Evolutionary conservation across 495 filamentous ascomycete genomes (phyloP), one percentile per base, ranked within the genome.

Genomic region (Oidiodendron maius): DNA sequence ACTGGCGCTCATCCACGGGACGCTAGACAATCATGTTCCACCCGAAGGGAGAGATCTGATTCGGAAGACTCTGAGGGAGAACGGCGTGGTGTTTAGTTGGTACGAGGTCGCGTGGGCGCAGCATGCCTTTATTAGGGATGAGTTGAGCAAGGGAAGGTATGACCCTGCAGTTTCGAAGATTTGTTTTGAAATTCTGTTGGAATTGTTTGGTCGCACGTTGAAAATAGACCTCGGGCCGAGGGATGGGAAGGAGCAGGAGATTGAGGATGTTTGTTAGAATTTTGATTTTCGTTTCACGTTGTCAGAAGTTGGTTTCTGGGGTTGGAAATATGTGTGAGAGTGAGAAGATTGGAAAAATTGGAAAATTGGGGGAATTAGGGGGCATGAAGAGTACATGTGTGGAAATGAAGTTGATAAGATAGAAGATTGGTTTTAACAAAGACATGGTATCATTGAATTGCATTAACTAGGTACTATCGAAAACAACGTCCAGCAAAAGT

Each of bases 101-200:
- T 91, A 95, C 65, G 91, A 97, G 63, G 76, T 84, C 49, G 86
- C 91, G 15, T 89, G 88, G 79, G 88, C 91, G 17, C 91, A 97
- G 62, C 91, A 82, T 71, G 89, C 90, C 0, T 97, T 97, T 58
- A 95, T 97, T 60, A 79, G 91, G n/a, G 91, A 96, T 60, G 91
- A 97, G 67, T 71, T 91, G 38, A 89, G 83, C 60, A 97, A 96
- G 69, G 90, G 90, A 4, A 77, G 91, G 11, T 97, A 95, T 56
- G 91, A 97, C 56, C 88, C 91, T 0, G 86, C 83, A 2, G 78
- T 97, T 45, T 81, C 80, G 10, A 89, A 87, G 61, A 76, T 87
- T n/a, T 95, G 91, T 67, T 96, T 95, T 60, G 84, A 91, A 75
- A 87, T 96, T 63, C 63, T 97, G 52, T 66, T 89, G 17, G 91